A percentile compares a stretch with the other conserved stretches of the same genome.
Conservation (phyloP, 495 filamentous ascomycete genomes). For the Aspergillus steynii region DNA sequence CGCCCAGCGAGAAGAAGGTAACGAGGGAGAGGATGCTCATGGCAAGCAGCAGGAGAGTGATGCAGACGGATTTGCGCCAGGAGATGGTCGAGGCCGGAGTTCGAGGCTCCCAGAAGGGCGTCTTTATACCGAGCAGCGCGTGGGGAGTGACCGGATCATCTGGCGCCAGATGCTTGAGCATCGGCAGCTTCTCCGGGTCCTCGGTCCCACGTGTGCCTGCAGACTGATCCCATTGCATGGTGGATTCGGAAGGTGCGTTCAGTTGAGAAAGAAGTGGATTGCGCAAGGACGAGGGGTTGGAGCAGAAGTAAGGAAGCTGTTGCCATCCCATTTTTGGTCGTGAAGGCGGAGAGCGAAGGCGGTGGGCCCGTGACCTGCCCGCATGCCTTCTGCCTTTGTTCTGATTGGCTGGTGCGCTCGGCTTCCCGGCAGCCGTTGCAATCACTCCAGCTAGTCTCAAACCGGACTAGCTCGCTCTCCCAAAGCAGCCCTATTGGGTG, state of each 20-base stretch:
- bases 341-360: not conserved
- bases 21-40: conserved; percentile 9
- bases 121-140: conserved; percentile 4
- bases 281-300: not conserved
- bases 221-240: conserved; percentile 6
- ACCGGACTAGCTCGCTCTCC: no score
- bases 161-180: not conserved
- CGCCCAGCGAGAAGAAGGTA: conserved; percentile 9
- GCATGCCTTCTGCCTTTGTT: not conserved
- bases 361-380: not conserved
- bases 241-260: not conserved
- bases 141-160: conserved; percentile 3
- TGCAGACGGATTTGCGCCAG: conserved; percentile 1
- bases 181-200: conserved; percentile 3
- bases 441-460: no score
- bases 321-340: no score
- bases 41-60: conserved; percentile 6
- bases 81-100: not conserved
- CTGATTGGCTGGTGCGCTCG: not conserved
- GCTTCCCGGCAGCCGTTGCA: no score
- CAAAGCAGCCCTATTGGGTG: no score
- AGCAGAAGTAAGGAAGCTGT: no score
- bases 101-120: conserved; percentile 1
- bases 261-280: not conserved
- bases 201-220: conserved; percentile 2